Conservation (phyloP, 2,329 filamentous ascomycete species). For the Xenoacremonium recifei region DNA sequence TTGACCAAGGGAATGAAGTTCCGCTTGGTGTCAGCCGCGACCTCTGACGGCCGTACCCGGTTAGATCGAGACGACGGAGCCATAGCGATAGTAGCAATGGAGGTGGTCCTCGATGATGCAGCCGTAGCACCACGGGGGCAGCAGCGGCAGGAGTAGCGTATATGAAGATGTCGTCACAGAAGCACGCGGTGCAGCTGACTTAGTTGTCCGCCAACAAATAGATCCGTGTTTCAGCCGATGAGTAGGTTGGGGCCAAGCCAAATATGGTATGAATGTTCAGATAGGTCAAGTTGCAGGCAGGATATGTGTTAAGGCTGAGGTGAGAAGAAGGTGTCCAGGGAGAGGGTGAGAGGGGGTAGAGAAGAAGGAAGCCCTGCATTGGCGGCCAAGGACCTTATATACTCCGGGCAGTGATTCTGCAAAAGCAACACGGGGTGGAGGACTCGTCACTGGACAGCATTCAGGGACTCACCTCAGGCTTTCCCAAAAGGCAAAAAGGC, state of each 20-base stretch:
- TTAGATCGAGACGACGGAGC: slow-evolving; percentile 31
- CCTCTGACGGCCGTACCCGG: slow-evolving; percentile 50
- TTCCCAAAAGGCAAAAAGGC: slow-evolving; percentile 1
- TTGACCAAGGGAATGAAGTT: slow-evolving; percentile 66
- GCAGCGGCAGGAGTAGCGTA: slow-evolving; percentile 1
- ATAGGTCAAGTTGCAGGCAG: no score
- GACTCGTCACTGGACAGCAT: slow-evolving; percentile 19
- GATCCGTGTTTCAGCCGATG: no score
- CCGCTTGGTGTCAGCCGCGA: slow-evolving; percentile 71
- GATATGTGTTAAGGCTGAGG: not conserved
- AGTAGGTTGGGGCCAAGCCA: no score
- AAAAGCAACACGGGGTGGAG: slow-evolving; percentile 24
- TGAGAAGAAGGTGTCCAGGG: not conserved
- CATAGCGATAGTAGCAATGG: slow-evolving; percentile 21
- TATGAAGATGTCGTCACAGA: slow-evolving; percentile 2
- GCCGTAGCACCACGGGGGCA: slow-evolving; percentile 4
- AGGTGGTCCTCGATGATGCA: slow-evolving; percentile 1
- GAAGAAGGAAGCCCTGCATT: slow-evolving; percentile 8
- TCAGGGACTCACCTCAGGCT: slow-evolving; percentile 18
- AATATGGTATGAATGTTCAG: no score
- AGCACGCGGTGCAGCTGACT: no score
- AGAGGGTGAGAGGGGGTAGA: slow-evolving; percentile 9
- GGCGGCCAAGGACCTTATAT: slow-evolving; percentile 21
- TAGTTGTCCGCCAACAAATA: no score
- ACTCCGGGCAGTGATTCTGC: slow-evolving; percentile 19